Evolutionary conservation across 1,284 basidiomycete species (phyloP), one percentile per base, ranked within the genome.

Genomic region (Calocybe gambosa): DNA sequence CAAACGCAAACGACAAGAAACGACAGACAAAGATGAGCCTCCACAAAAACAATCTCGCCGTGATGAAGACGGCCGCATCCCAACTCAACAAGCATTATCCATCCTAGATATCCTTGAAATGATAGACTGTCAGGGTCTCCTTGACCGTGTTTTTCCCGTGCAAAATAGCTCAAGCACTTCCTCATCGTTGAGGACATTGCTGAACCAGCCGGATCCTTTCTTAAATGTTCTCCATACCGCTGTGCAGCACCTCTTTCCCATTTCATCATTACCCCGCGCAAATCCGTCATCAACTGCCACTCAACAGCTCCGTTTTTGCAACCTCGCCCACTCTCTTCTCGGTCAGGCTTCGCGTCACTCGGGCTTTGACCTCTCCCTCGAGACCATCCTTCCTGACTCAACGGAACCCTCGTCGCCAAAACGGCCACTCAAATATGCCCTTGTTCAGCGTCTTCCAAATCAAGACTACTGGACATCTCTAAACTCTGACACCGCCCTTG

Each of bases 381-480:
- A 72, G 25, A 67, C 71, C 37, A 57, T 80, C 49, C 64, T 81
- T 45, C 56, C 65, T 38, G 16, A 52, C 55, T 42, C 51, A 25
- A 50, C 58, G 33, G 59, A 66, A 20, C 40, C 56, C 40, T 57
- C 42, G 39, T 43, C 48, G 46, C 44, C 42, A 55, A 55, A 47
- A 56, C 54, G 53, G 45, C 53, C 45, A 48, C 60, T 50, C 44
- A 80, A 74, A 60, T 89, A 82, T 61, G 86, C 88, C 2, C 75
- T 90, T 18, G 73, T 89, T 50, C 87, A 90, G 57, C 82, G 77
- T 51, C 69, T 90, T 2, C 84, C 87, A 1, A 74, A 71, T 2
- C 84, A 80, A 23, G 81, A 85, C 50, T 87, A 80, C 68, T 90
- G 85, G 82, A 75, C 85, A 6, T 87, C 85, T n/a, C 69, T 83